phyloP scores from a whole-genome alignment of 164 flowering plant species.

The Santalum album region DNA sequence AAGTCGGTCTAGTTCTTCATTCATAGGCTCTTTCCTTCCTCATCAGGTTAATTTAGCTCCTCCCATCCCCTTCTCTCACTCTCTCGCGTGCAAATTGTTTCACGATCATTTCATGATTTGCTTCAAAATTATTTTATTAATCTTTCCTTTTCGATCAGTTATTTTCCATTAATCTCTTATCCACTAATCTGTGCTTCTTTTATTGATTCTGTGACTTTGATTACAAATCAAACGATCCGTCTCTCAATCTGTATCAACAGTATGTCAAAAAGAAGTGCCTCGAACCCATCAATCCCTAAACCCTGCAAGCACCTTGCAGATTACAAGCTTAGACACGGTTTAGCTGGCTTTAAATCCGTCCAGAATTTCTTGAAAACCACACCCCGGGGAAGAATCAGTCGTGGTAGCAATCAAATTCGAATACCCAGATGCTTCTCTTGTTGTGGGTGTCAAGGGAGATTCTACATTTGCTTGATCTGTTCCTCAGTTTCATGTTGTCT shows the following conservation, averaged over 20 bases:
- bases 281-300: slow-evolving; percentile 34
- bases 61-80: not conserved
- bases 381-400: slow-evolving; percentile 40
- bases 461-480: slow-evolving; percentile 66
- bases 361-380: slow-evolving; percentile 36
- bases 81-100: not conserved
- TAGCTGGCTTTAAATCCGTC: slow-evolving; percentile 39
- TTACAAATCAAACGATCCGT: slow-evolving; percentile 8
- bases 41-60: too few species aligned
- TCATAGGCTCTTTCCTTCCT: too few species aligned
- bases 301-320: slow-evolving; percentile 70
- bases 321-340: slow-evolving; percentile 57
- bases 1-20: too few species aligned
- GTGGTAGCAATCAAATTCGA: slow-evolving; percentile 21
- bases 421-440: slow-evolving; percentile 64
- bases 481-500: slow-evolving; percentile 48
- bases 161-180: not conserved
- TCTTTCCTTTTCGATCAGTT: too few species aligned
- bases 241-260: slow-evolving; percentile 12
- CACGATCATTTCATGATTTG: too few species aligned
- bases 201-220: not conserved
- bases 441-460: slow-evolving; percentile 40
- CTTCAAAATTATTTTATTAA: too few species aligned
- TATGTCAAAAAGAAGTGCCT: slow-evolving; percentile 34
- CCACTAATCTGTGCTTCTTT: not conserved